Conservation (phyloP, 768 basidiomycete species). For the Lyophyllum atratum region DNA sequence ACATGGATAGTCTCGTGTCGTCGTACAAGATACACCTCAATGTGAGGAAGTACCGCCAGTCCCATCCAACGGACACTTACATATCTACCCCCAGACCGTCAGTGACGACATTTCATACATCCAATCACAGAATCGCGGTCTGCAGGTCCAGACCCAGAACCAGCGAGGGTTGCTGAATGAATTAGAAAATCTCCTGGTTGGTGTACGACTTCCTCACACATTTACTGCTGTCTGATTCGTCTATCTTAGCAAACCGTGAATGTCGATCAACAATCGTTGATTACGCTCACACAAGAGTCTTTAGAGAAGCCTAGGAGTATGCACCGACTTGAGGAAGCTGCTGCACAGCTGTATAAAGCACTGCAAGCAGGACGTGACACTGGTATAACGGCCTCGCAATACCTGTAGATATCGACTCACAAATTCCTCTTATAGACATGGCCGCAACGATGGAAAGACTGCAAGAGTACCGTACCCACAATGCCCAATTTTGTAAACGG, state of each 20-base stretch:
- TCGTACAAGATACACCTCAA: slow-evolving; percentile 97
- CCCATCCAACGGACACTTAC: neutral
- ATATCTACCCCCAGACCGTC: slow-evolving; percentile 64
- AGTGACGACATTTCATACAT: slow-evolving; percentile 94
- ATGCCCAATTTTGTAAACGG: slow-evolving; percentile 91
- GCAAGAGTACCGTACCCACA: slow-evolving; percentile 88
- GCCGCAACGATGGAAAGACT: slow-evolving; percentile 95
- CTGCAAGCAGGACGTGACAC: slow-evolving; percentile 87
- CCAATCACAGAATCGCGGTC: slow-evolving; percentile 93
- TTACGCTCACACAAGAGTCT: slow-evolving; percentile 85
- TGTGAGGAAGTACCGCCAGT: slow-evolving; percentile 45
- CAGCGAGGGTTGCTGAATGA: slow-evolving; percentile 84
- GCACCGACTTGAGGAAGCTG: slow-evolving; percentile 76
- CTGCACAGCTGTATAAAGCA: slow-evolving; percentile 92
- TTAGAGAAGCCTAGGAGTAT: slow-evolving; percentile 80
- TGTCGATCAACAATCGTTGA: slow-evolving; percentile 76
- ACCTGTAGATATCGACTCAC: slow-evolving; percentile 12
- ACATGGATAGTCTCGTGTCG: slow-evolving; percentile 84
- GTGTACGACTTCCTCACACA: neutral
- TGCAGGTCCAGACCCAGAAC: slow-evolving; percentile 97
- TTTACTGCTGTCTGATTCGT: neutral
- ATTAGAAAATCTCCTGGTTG: slow-evolving; percentile 79
- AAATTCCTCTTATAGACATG: slow-evolving; percentile 61
- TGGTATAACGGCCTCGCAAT: slow-evolving; percentile 51
- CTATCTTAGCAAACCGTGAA: slow-evolving; percentile 83